Evolutionary conservation across 2,329 filamentous ascomycete genomes (phyloP).

Genomic region (Periglandula ipomoeae): DNA sequence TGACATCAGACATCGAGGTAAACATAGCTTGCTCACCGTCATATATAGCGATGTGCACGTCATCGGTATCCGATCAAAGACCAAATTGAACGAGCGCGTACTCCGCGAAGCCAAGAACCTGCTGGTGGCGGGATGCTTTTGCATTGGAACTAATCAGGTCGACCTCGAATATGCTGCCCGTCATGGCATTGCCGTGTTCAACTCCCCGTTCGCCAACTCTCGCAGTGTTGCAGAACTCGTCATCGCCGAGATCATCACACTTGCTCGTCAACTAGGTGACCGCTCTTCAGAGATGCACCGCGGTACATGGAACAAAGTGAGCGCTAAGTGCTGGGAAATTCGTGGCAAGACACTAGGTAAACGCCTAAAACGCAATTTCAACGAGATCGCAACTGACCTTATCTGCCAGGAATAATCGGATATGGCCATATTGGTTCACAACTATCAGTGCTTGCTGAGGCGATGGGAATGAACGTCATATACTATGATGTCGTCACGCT

Average conservation of each 20-base stretch:
- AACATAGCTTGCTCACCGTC: conserved; percentile 4
- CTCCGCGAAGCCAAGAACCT: conserved; percentile 86
- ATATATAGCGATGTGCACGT: conserved; percentile 76
- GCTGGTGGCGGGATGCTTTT: conserved; percentile 95
- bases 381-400: background rate
- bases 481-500: conserved; percentile 94
- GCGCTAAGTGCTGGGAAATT: conserved; percentile 94
- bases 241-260: conserved; percentile 83
- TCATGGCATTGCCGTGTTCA: conserved; percentile 93
- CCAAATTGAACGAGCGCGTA: conserved; percentile 79
- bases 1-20: background rate
- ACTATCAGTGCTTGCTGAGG: conserved; percentile 86
- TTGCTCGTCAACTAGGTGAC: conserved; percentile 88
- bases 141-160: conserved; percentile 95
- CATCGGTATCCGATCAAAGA: conserved; percentile 97
- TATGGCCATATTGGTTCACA: conserved; percentile 98
- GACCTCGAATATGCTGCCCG: conserved; percentile 74
- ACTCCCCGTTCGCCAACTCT: conserved; percentile 97
- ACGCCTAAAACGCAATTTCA: too few species aligned
- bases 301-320: conserved; percentile 97
- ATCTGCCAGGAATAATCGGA: conserved; percentile 65
- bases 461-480: conserved; percentile 96
- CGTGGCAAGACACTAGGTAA: conserved; percentile 88
- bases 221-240: conserved; percentile 94
- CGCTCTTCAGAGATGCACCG: conserved; percentile 90